These are phyloP conservation scores for Anethum foeniculum DNA, from an alignment of 140 eudicot species.

Conservation along the genomic window DNA sequence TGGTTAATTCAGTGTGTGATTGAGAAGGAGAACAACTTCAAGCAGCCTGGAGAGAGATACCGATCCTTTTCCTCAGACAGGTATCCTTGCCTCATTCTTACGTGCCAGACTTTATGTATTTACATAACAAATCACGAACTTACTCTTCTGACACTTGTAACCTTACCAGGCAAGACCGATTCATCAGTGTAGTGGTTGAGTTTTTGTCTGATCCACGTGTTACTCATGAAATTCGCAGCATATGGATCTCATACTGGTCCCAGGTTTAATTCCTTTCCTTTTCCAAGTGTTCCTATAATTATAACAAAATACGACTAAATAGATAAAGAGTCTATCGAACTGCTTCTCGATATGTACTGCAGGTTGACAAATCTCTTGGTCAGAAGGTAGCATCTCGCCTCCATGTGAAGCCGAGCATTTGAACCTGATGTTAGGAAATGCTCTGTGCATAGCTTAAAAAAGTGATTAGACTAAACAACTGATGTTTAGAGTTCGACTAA, in stretches of 20 bases:
- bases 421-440: neutral
- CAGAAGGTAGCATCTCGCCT: conserved; percentile 15
- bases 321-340: neutral
- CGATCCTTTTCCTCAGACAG: conserved; percentile 61
- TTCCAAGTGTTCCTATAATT: neutral
- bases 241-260: conserved; percentile 78
- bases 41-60: conserved; percentile 81
- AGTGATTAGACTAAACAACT: neutral
- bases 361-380: conserved; percentile 14
- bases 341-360: conserved; percentile 22
- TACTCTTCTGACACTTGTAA: neutral
- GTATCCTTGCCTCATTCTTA: conserved; percentile 13
- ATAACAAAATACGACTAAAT: neutral
- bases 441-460: neutral
- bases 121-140: neutral
- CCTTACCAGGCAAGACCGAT: conserved; percentile 64
- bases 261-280: neutral
- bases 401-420: conserved; percentile 6
- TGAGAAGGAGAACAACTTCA: conserved; percentile 76
- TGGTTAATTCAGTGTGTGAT: conserved; percentile 37
- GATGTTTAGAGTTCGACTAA: neutral
- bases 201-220: conserved; percentile 70
- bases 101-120: no score
- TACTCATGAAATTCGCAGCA: conserved; percentile 77
- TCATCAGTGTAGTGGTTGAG: conserved; percentile 45